phyloP scores from a whole-genome alignment of 352 stramenopile genomes.

The Phytophthora ramorum region DNA sequence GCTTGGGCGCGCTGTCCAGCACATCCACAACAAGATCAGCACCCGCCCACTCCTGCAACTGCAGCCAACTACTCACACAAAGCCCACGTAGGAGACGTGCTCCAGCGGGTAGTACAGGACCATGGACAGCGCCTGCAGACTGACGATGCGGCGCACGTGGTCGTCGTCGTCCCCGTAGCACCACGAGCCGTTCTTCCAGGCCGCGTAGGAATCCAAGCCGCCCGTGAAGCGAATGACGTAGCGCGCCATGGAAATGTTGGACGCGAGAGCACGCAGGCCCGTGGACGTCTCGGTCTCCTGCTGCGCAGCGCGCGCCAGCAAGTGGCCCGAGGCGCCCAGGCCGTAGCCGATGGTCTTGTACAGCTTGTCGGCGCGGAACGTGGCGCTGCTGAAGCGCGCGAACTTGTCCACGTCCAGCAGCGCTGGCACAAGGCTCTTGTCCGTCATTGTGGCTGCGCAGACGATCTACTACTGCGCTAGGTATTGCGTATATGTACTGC shows the following conservation, averaged over 20 bases:
- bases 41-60: neutral
- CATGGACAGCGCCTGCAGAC: conserved; percentile 81
- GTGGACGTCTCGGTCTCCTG: conserved; percentile 61
- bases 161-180: conserved; percentile 79
- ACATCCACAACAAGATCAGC: conserved; percentile 4
- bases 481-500: conserved; percentile 17
- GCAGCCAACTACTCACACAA: conserved; percentile 58
- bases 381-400: conserved; percentile 62
- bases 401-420: conserved; percentile 79
- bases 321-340: conserved; percentile 55
- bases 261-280: conserved; percentile 69
- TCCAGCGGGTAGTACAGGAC: conserved; percentile 88
- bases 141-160: conserved; percentile 61
- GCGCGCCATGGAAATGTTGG: conserved; percentile 79
- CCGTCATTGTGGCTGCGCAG: neutral
- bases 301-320: conserved; percentile 55
- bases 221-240: conserved; percentile 85
- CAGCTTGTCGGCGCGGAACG: conserved; percentile 78
- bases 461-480: conserved; percentile 14
- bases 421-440: conserved; percentile 17
- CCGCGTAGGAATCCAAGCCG: conserved; percentile 73
- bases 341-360: conserved; percentile 88
- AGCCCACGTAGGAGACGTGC: conserved; percentile 84
- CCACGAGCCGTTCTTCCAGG: conserved; percentile 82
- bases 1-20: conserved; percentile 63